Conservation (phyloP, 1,284 basidiomycete species). For the Bjerkandera adusta region DNA sequence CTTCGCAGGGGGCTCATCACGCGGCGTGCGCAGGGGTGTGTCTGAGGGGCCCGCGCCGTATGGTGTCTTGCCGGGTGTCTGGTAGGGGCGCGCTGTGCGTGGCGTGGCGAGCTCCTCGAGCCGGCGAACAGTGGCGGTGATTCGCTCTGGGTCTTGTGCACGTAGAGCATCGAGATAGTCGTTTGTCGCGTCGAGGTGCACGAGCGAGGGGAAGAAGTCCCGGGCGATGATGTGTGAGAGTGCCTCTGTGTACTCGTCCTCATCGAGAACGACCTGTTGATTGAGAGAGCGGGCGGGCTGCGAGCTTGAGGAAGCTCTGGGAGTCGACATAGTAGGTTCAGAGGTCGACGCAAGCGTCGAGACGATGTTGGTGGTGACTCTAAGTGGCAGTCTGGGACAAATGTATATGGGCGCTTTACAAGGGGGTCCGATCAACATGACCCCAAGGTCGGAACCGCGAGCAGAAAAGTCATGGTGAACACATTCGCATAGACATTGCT, state of each 20-base stretch:
- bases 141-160: constrained; percentile 68
- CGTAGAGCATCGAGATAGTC: constrained; percentile 78
- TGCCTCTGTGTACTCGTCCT: constrained; percentile 92
- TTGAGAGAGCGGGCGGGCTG: constrained; percentile 57
- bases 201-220: constrained; percentile 95
- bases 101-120: constrained; percentile 68
- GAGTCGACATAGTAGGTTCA: constrained; percentile 16
- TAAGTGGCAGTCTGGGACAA: too few relatives aligned
- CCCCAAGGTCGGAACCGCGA: too few relatives aligned
- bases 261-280: constrained; percentile 76
- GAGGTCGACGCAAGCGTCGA: not conserved
- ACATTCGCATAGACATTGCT: too few relatives aligned
- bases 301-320: constrained; percentile 16
- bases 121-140: constrained; percentile 71
- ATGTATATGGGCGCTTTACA: too few relatives aligned
- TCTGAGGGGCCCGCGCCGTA: constrained; percentile 59
- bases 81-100: constrained; percentile 33
- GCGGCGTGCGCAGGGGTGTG: constrained; percentile 56
- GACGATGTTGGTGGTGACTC: not conserved
- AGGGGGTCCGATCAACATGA: too few relatives aligned
- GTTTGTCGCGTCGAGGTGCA: constrained; percentile 85
- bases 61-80: constrained; percentile 66
- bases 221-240: constrained; percentile 94
- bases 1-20: constrained; percentile 44
- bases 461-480: too few relatives aligned